Percentiles rank a stretch among this genome's conserved stretches.
These are phyloP conservation scores for Tulasnella sp. DNA, from an alignment of 768 basidiomycete species.

Conservation along the genomic window DNA sequence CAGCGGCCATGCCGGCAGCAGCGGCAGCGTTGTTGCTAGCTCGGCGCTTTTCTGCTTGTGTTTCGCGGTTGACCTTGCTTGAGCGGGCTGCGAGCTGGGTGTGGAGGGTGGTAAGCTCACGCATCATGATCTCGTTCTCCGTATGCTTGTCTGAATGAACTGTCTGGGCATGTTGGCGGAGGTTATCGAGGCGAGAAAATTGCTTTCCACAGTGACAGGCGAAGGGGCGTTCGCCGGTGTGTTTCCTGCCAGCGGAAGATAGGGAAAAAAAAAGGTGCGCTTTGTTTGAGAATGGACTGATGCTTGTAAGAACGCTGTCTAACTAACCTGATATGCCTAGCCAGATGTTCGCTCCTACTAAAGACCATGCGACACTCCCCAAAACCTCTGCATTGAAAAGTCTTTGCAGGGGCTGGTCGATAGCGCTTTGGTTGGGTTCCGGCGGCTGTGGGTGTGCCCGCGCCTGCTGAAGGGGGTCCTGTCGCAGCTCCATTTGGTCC, in stretches of 20 bases:
- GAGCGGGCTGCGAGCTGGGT: conserved; percentile 55
- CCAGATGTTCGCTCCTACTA: conserved; percentile 88
- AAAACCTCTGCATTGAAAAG: conserved; percentile 90
- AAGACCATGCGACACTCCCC: conserved; percentile 97
- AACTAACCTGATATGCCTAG: conserved; percentile 83
- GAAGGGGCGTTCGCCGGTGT: conserved; percentile 96
- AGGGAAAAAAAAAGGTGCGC: conserved; percentile 23
- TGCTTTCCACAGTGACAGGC: conserved; percentile 92
- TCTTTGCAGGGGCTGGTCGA: conserved; percentile 80
- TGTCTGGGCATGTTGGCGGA: conserved; percentile 94
- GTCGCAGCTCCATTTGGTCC: neutral
- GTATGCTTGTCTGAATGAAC: conserved; percentile 88
- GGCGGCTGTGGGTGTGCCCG: neutral
- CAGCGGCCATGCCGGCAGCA: conserved; percentile 24
- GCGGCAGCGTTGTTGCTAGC: neutral
- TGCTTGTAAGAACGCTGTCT: neutral
- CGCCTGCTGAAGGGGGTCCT: neutral
- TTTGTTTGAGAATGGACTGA: neutral
- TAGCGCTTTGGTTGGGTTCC: conserved; percentile 46
- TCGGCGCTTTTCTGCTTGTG: conserved; percentile 17
- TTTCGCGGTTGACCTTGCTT: conserved; percentile 14
- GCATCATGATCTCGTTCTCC: conserved; percentile 86
- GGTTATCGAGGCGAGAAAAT: conserved; percentile 92
- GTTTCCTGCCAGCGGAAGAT: conserved; percentile 57
- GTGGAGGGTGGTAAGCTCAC: conserved; percentile 74